Evolutionary conservation across 192 early-diverging fungal genomes (phyloP), one percentile per base, ranked within the genome.

Genomic region (Coemansia brasiliensis): DNA sequence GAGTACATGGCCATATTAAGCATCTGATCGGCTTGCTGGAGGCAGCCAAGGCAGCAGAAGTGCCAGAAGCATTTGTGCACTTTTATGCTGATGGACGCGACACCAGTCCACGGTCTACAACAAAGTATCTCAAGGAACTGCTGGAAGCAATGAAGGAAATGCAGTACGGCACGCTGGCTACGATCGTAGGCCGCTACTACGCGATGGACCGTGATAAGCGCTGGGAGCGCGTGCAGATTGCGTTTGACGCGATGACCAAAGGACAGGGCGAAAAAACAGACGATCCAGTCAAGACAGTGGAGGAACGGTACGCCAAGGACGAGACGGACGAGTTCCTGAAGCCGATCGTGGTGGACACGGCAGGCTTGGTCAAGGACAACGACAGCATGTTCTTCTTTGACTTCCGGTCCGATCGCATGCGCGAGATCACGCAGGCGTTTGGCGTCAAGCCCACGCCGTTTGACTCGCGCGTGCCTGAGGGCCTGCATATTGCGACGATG

Each of bases 151-250:
- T 90, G 59, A 60, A 74, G 24, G 52, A 50, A 27, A 56, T 69
- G 77, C 46, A 48, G 62, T 98, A 94, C 79, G 95, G 96, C 55
- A 82, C 82, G 61, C 43, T 99, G n/a, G 95, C 96, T 12, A 94
- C 93, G 26, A 87, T 98, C 50, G 82, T 87, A 10, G 98, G 98
- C 22, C 88, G 98, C 45, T 99, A 99, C 87, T 99, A 97, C 72
- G 96, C 96, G 54, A 99, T 99, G 98, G 98, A 99, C 77, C 92
- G 98, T 73, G 98, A 99, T 80, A 99, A 99, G 88, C 90, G 98
- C 57, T 99, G 98, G 98, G 98, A 99, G 84, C 87, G 98, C 51
- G 70, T 98, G 46, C 86, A 95, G 84, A 77, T 94, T 37, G 98
- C 98, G 29, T 89, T 95, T 64, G 94, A 99, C 46, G 94, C 83